These are phyloP conservation scores for Durusdinium trenchii DNA, from an alignment of 73 alveolate genomes.

Conservation along the genomic window DNA sequence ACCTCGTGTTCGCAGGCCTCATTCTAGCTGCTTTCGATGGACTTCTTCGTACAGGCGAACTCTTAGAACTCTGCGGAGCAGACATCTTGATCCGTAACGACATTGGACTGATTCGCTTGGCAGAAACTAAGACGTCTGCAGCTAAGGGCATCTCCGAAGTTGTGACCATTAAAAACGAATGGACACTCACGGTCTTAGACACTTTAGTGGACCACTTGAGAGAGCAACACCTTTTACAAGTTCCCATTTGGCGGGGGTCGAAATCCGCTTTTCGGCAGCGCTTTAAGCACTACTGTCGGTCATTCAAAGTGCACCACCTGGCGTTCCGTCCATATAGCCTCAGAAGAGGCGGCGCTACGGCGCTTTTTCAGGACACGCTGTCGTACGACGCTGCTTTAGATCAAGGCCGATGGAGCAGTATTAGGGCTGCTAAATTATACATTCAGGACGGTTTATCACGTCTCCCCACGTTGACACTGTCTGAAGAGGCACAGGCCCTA, in stretches of 20 bases:
- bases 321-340: background rate
- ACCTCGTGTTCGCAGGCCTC: background rate
- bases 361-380: background rate
- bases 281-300: background rate
- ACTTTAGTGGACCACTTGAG: no score
- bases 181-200: background rate
- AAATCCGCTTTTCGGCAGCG: background rate
- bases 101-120: background rate
- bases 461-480: background rate
- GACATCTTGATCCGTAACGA: background rate
- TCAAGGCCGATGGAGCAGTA: background rate
- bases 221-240: background rate
- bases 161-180: background rate
- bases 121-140: background rate
- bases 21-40: background rate
- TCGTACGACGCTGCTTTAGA: background rate
- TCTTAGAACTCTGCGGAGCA: background rate
- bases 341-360: background rate
- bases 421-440: background rate
- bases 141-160: background rate
- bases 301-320: background rate
- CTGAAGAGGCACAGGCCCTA: background rate
- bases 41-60: conserved; percentile 10
- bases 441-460: background rate
- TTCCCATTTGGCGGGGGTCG: background rate